A percentile compares a stretch with the other conserved stretches of the same genome.
These are phyloP conservation scores for Phellopilus nigrolimitatus DNA, from an alignment of 1,284 basidiomycete species.

Conservation along the genomic window DNA sequence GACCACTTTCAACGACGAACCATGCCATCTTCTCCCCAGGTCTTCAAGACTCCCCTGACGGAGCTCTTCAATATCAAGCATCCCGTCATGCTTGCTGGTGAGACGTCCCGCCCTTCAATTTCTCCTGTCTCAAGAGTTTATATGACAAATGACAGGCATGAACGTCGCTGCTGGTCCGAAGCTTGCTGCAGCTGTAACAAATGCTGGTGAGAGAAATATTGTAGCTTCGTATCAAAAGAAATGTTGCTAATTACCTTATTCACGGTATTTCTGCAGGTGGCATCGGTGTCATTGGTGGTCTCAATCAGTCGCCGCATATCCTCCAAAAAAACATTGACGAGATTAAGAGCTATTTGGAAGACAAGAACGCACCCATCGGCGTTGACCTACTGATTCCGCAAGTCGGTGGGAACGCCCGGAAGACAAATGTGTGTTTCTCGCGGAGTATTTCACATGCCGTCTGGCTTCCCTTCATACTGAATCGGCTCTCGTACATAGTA, in stretches of 20 bases:
- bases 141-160: conserved; percentile 51
- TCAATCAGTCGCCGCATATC: conserved; percentile 66
- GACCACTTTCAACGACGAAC: background rate
- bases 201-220: conserved; percentile 54
- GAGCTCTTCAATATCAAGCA: conserved; percentile 75
- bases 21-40: conserved; percentile 53
- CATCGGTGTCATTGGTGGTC: conserved; percentile 81
- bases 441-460: background rate
- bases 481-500: conserved; percentile 35
- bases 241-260: background rate
- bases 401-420: conserved; percentile 71
- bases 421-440: conserved; percentile 59
- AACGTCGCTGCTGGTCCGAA: conserved; percentile 79
- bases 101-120: conserved; percentile 12
- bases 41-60: conserved; percentile 62
- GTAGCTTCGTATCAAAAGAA: background rate
- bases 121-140: background rate
- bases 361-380: conserved; percentile 76
- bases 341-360: conserved; percentile 63
- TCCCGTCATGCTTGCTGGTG: conserved; percentile 74
- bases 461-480: background rate
- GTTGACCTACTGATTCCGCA: conserved; percentile 80
- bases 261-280: conserved; percentile 41
- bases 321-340: conserved; percentile 60
- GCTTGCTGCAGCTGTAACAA: conserved; percentile 75